phyloP scores from a whole-genome alignment of 306 rosid species.

The Cicer pinnatifidum region DNA sequence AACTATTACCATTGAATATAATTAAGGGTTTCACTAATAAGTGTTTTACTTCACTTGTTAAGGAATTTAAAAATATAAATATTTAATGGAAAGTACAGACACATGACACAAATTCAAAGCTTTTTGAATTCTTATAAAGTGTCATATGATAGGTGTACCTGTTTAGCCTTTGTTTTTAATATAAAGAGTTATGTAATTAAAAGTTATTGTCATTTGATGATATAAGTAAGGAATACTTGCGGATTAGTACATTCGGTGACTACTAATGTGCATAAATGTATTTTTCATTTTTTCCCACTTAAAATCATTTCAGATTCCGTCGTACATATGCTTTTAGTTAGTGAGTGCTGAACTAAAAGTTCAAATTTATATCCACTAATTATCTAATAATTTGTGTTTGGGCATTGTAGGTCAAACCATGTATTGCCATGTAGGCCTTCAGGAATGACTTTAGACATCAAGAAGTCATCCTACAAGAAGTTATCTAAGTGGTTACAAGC shows the following conservation, averaged over 20 bases:
- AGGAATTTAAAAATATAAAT: neutral
- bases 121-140: neutral
- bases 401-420: slow-evolving; percentile 76
- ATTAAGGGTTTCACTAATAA: neutral
- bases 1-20: slow-evolving; percentile 1
- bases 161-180: neutral
- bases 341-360: slow-evolving; percentile 1
- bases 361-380: neutral
- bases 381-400: slow-evolving; percentile 34
- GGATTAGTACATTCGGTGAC: neutral
- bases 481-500: slow-evolving; percentile 90
- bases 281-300: neutral
- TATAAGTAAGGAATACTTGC: neutral
- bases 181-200: neutral
- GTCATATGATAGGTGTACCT: neutral
- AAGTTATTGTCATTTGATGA: slow-evolving; percentile 6
- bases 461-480: slow-evolving; percentile 90
- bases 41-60: neutral
- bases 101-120: neutral
- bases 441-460: slow-evolving; percentile 83
- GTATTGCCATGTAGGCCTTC: slow-evolving; percentile 85
- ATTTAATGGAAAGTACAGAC: neutral
- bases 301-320: slow-evolving; percentile 21
- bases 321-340: slow-evolving; percentile 6
- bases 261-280: neutral